These are phyloP conservation scores for Boeremia exigua DNA, from an alignment of 2,329 filamentous ascomycete species.

Conservation along the genomic window DNA sequence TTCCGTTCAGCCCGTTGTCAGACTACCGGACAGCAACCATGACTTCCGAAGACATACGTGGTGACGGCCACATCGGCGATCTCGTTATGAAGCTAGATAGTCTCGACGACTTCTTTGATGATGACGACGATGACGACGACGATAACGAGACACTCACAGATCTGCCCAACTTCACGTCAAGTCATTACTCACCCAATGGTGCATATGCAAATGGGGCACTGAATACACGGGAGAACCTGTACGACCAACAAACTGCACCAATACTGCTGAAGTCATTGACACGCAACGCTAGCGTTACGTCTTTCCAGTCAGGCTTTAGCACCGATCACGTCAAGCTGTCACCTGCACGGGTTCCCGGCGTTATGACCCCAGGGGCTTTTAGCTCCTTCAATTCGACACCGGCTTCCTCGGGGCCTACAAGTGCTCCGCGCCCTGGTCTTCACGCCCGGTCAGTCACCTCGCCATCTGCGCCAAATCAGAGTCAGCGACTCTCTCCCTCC, in stretches of 20 bases:
- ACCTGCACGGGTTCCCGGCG: constrained; percentile 58
- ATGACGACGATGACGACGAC: constrained; percentile 49
- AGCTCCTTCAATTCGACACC: constrained; percentile 43
- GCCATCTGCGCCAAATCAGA: constrained; percentile 63
- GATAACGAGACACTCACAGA: constrained; percentile 45
- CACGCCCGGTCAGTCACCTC: constrained; percentile 87
- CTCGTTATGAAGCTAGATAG: constrained; percentile 69
- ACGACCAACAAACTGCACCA: constrained; percentile 90
- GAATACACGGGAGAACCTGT: constrained; percentile 71
- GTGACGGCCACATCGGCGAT: constrained; percentile 78
- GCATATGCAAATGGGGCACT: constrained; percentile 50
- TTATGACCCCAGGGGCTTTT: constrained; percentile 65
- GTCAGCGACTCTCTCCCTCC: constrained; percentile 54
- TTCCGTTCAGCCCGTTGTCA: constrained; percentile 73
- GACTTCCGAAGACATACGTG: constrained; percentile 82
- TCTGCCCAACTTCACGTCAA: constrained; percentile 41
- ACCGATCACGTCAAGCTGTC: constrained; percentile 69
- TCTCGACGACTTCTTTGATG: constrained; percentile 62
- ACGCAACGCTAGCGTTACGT: constrained; percentile 72
- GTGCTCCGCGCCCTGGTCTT: constrained; percentile 64
- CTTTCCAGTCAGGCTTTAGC: constrained; percentile 84
- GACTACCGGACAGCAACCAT: constrained; percentile 85
- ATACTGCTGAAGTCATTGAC: constrained; percentile 83
- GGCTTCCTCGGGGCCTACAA: constrained; percentile 22
- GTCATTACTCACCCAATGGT: constrained; percentile 37